These are phyloP conservation scores for Hevea brasiliensis DNA, from an alignment of 345 rosid species.

Conservation along the genomic window DNA sequence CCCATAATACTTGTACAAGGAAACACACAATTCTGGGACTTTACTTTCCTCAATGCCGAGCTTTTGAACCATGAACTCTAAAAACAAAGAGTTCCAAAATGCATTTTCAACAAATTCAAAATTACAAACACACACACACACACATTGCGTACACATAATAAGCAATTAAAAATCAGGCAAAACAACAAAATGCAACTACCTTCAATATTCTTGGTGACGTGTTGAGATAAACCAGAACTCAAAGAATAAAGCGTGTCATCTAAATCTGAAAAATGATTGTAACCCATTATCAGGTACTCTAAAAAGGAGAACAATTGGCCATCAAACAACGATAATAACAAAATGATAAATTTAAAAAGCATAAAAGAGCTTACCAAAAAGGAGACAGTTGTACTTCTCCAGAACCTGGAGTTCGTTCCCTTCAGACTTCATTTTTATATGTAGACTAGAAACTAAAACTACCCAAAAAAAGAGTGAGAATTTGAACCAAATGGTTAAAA, in stretches of 20 bases:
- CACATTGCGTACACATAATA: neutral
- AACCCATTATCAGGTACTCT: neutral
- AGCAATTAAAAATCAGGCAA: neutral
- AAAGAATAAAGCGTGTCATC: conserved; percentile 38
- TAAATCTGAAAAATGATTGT: conserved; percentile 20
- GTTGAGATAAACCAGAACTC: conserved; percentile 24
- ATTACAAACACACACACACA: too few relatives aligned
- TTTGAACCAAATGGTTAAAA: neutral
- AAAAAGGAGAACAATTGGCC: neutral
- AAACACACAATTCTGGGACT: conserved; percentile 56
- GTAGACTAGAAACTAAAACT: neutral
- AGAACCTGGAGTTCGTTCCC: conserved; percentile 1
- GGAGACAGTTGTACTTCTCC: conserved; percentile 27
- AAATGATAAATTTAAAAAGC: neutral
- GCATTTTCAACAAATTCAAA: neutral
- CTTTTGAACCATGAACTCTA: conserved; percentile 80
- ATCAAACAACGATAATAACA: neutral
- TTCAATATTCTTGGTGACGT: conserved; percentile 26
- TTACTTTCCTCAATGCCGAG: conserved; percentile 69
- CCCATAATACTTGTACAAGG: conserved; percentile 70
- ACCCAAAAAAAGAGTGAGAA: neutral
- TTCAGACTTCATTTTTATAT: conserved; percentile 24
- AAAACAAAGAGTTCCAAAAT: neutral
- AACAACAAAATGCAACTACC: conserved; percentile 5
- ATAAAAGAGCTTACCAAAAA: conserved; percentile 25